Percentiles rank a stretch among this genome's conserved stretches.
Conservation (phyloP, 257 asterid genomes). For the Petunia secreta region DNA sequence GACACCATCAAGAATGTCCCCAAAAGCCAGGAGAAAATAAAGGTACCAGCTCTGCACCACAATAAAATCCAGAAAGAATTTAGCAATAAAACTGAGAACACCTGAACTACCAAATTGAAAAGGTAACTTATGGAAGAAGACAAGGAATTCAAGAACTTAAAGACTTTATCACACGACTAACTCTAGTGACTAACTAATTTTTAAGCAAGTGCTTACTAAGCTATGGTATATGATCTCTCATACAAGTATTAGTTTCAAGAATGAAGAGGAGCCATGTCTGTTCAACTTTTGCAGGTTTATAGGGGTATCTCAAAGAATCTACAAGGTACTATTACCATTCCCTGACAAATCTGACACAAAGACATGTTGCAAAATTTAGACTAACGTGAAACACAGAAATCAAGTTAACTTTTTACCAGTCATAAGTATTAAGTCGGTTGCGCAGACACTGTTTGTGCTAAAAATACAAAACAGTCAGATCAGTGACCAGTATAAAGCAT, state of each 20-base stretch:
- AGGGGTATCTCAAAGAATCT: not conserved
- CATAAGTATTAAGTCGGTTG: not conserved
- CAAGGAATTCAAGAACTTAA: not conserved
- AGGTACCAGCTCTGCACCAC: constrained; percentile 78
- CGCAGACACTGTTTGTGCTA: not conserved
- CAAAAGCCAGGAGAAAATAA: constrained; percentile 81
- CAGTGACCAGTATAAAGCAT: constrained; percentile 34
- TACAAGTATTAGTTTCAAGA: not conserved
- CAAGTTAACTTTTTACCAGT: not conserved
- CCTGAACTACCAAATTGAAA: not conserved
- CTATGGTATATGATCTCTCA: not conserved
- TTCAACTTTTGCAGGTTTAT: not conserved
- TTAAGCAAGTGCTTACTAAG: constrained; percentile 4
- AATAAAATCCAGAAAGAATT: not conserved
- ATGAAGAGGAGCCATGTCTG: not conserved
- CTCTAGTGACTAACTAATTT: not conserved
- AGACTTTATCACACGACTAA: constrained; percentile 1
- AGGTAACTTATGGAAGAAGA: not conserved
- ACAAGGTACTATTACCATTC: not conserved
- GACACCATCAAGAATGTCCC: constrained; percentile 97
- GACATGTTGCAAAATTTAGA: not conserved
- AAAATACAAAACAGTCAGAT: constrained; percentile 1
- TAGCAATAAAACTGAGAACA: constrained; percentile 21
- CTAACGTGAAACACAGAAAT: constrained; percentile 5
- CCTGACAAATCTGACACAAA: not conserved